Evolutionary conservation across 768 basidiomycete species (phyloP).

Genomic region (Phylloporus sp.): DNA sequence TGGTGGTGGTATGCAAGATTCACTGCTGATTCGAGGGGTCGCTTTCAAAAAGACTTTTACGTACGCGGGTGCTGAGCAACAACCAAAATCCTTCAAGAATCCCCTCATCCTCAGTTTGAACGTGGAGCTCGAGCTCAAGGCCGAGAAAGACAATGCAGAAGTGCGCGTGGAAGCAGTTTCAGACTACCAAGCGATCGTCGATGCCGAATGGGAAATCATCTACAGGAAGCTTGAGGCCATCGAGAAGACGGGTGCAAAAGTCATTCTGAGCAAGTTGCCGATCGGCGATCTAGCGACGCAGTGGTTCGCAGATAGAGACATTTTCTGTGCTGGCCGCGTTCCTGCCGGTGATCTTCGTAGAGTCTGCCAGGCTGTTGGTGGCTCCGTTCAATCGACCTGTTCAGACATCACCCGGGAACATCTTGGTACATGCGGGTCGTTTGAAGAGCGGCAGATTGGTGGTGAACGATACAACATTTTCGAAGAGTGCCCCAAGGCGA

Average conservation of each 20-base stretch:
- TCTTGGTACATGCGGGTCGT: conserved; percentile 87
- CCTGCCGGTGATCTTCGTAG: conserved; percentile 84
- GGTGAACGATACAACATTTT: conserved; percentile 97
- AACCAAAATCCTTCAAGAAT: conserved; percentile 86
- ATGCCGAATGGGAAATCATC: conserved; percentile 99
- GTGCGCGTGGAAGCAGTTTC: conserved; percentile 94
- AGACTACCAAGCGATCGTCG: conserved; percentile 98
- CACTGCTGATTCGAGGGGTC: conserved; percentile 82
- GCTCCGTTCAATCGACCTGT: conserved; percentile 91
- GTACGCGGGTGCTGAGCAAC: conserved; percentile 98
- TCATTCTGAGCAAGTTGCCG: conserved; percentile 95
- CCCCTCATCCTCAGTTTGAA: conserved; percentile 93
- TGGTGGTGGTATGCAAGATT: conserved; percentile 97
- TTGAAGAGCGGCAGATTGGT: conserved; percentile 94
- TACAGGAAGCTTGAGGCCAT: conserved; percentile 96
- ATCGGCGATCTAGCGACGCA: conserved; percentile 98
- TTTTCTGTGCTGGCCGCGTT: conserved; percentile 98
- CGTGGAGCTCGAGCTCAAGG: conserved; percentile 97
- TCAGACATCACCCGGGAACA: conserved; percentile 88
- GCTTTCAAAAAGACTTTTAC: conserved; percentile 99
- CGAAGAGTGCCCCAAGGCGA: conserved; percentile 86
- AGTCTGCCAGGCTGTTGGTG: conserved; percentile 94
- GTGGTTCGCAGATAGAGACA: conserved; percentile 98
- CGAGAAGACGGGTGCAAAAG: conserved; percentile 92
- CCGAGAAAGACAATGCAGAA: conserved; percentile 99